Base-by-base conservation (phyloP, 2,329 filamentous ascomycete genomes). In the Aspergillus arachidicola region DNA sequence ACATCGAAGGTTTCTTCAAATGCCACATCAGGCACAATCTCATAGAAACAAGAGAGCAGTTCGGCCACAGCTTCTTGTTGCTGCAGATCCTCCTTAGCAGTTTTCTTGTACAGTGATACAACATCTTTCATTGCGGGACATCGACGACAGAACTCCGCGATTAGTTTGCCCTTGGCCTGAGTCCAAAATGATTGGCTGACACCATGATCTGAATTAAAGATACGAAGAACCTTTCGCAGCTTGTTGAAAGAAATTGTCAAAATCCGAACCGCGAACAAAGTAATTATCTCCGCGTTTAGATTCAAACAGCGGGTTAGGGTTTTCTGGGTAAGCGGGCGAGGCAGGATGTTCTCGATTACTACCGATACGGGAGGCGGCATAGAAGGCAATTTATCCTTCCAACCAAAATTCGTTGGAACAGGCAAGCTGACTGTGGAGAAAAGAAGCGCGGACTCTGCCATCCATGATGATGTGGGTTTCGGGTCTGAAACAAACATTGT, bases 401-500 rank as follows among this genome's bases (percentile, higher is more conserved):
- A 87, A 14, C 93, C 93, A 72, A 94, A 92, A 64, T 86, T 86
- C 30, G 81, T 74, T 2, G 94, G 94, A 2, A 97, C 82, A 1
- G 89, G 87, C 41, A 96, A 81, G 62, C 90, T 86, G 53, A 97
- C 88, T 1, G 89, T 87, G 64, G 91, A 91, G 77, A 96, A 96
- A 6, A 99, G 80, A 66, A 98, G 92, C 0, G 93, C 89, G 0
- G 93, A 93, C 74, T 96, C 97, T 48, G 94, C 94, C 69, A 98
- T 91, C 95, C 95, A 99, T 0, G 93, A 95, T 51, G 93, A 89
- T 3, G 93, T 95, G 6, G 96, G 84, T 73, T 97, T 98, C 0
- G 95, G 94, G 48, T 98, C 94, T 66, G 96, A 93, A 0, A 89
- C 87, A 71, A 98, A 95, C 59, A 89, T 87, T 64, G 86, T 89